Evolutionary conservation across 192 early-diverging fungal genomes (phyloP).

Genomic region (Coemansia sp.): DNA sequence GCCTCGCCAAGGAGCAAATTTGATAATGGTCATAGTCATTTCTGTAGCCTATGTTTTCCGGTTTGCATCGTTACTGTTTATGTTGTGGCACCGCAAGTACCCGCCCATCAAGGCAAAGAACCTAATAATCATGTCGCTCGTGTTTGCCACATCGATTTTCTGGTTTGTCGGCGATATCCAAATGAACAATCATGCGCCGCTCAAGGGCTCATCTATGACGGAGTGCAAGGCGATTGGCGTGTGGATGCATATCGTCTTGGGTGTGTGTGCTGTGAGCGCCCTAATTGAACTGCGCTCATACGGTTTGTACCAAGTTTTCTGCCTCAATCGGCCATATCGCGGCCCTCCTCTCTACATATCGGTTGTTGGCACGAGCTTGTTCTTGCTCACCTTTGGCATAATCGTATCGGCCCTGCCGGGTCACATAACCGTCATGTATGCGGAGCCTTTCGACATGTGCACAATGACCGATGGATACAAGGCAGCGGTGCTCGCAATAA

Average conservation of each 20-base stretch:
- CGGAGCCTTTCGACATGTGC: conserved; percentile 28
- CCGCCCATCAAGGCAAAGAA: conserved; percentile 58
- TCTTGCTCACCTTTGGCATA: conserved; percentile 31
- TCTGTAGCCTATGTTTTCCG: conserved; percentile 23
- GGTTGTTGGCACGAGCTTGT: conserved; percentile 12
- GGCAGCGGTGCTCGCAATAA: conserved; percentile 30
- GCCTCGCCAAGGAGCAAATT: conserved; percentile 23
- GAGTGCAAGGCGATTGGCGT: conserved; percentile 49
- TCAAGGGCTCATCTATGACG: conserved; percentile 14
- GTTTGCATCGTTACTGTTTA: conserved; percentile 23
- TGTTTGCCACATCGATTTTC: conserved; percentile 31
- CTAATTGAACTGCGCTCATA: conserved; percentile 23
- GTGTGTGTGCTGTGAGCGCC: conserved; percentile 28
- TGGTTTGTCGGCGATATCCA: conserved; percentile 56
- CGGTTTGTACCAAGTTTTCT: neutral
- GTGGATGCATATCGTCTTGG: conserved; percentile 45
- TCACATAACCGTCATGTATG: conserved; percentile 21
- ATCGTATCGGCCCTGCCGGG: conserved; percentile 26
- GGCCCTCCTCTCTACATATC: neutral
- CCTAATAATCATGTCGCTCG: conserved; percentile 43
- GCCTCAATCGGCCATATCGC: neutral
- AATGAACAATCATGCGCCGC: conserved; percentile 47
- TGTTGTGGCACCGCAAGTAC: conserved; percentile 50
- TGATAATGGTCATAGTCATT: conserved; percentile 15
- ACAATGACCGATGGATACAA: conserved; percentile 27